A percentile compares a stretch with the other conserved stretches of the same genome.
Evolutionary conservation across 2,329 filamentous ascomycete species (phyloP).

Genomic region (Colletotrichum gloeosporioides): DNA sequence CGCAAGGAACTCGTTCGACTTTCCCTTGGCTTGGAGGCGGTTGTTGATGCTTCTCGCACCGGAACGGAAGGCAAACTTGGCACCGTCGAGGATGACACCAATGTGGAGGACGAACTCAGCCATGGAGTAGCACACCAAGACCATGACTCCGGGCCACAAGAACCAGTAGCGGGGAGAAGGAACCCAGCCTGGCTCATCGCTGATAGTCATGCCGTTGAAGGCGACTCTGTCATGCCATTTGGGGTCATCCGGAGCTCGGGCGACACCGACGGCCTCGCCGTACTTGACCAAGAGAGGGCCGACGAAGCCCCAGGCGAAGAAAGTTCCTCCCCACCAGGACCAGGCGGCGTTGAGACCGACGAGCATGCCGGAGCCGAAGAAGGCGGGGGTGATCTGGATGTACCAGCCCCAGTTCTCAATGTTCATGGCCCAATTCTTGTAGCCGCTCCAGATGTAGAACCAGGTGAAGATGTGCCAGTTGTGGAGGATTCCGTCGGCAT

Average conservation of each 20-base stretch:
- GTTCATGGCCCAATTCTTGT: slow-evolving; percentile 53
- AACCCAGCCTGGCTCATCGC: slow-evolving; percentile 29
- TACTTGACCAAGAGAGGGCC: slow-evolving; percentile 52
- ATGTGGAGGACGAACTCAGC: slow-evolving; percentile 46
- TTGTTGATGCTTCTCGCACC: slow-evolving; percentile 34
- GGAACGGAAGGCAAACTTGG: slow-evolving; percentile 37
- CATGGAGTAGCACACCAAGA: slow-evolving; percentile 44
- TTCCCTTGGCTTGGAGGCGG: slow-evolving; percentile 35
- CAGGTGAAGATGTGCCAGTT: slow-evolving; percentile 60
- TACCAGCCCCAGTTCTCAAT: slow-evolving; percentile 69
- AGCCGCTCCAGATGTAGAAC: slow-evolving; percentile 60
- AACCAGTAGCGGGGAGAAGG: slow-evolving; percentile 47
- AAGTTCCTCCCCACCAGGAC: slow-evolving; percentile 62
- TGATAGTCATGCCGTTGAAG: slow-evolving; percentile 36
- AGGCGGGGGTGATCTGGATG: slow-evolving; percentile 64
- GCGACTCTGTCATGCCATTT: slow-evolving; percentile 33
- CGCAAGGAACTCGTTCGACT: slow-evolving; percentile 35
- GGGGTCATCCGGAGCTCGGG: slow-evolving; percentile 16
- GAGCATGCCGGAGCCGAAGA: slow-evolving; percentile 59
- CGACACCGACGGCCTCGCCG: slow-evolving; percentile 55
- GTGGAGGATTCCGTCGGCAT: slow-evolving; percentile 65
- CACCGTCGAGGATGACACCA: slow-evolving; percentile 38
- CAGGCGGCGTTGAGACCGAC: slow-evolving; percentile 59
- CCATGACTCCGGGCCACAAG: slow-evolving; percentile 48
- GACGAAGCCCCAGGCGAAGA: slow-evolving; percentile 61